Evolutionary conservation across 2,329 filamentous ascomycete species (phyloP).

Genomic region (Talaromyces verruculosus): DNA sequence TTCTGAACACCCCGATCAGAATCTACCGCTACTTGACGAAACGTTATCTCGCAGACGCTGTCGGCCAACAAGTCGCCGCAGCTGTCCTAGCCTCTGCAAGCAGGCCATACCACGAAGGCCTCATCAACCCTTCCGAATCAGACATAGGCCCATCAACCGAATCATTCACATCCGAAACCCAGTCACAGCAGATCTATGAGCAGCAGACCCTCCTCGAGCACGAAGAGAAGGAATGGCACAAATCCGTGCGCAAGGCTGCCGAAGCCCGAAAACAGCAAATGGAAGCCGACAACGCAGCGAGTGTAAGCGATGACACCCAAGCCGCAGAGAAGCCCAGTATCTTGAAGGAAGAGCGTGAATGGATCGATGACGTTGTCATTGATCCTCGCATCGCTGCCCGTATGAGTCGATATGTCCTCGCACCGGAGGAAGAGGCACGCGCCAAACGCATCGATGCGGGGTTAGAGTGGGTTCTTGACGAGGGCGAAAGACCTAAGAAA

Average conservation of each 20-base stretch:
- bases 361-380: conserved; percentile 70
- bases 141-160: neutral
- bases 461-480: conserved; percentile 68
- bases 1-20: conserved; percentile 83
- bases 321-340: neutral
- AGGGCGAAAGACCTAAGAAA: conserved; percentile 43
- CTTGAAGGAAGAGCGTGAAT: conserved; percentile 62
- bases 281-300: conserved; percentile 29
- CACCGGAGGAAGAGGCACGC: conserved; percentile 66
- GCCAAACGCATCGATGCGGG: conserved; percentile 63
- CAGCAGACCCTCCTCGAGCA: conserved; percentile 63
- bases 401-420: conserved; percentile 77
- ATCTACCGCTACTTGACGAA: conserved; percentile 83
- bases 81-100: conserved; percentile 64
- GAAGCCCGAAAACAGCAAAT: conserved; percentile 27
- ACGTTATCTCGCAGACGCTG: conserved; percentile 77
- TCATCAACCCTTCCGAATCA: conserved; percentile 25
- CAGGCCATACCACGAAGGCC: conserved; percentile 41
- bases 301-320: conserved; percentile 22
- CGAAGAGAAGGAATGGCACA: conserved; percentile 83
- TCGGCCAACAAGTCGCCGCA: conserved; percentile 84
- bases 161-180: neutral
- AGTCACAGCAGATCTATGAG: conserved; percentile 53
- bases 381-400: conserved; percentile 73
- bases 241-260: conserved; percentile 62